Conservation (phyloP, 805 yeast species). For the Schwanniomyces occidentalis region DNA sequence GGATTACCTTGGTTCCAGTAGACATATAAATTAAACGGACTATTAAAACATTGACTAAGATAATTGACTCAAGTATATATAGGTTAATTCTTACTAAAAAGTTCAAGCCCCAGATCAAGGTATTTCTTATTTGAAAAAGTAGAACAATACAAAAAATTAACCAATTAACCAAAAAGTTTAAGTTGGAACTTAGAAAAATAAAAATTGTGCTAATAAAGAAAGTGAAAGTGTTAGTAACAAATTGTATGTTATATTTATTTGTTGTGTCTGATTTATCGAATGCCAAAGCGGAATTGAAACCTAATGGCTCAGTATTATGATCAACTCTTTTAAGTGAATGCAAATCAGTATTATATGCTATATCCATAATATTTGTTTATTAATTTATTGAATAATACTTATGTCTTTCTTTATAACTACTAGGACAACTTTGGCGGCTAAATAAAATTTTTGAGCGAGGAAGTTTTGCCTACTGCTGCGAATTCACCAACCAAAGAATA, state of each 20-base stretch:
- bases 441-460: no score
- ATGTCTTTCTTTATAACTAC: no score
- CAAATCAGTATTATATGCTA: no score
- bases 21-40: conserved; percentile 6
- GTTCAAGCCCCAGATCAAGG: conserved; percentile 4
- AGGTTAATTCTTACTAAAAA: conserved; percentile 4
- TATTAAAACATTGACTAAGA: conserved; percentile 7
- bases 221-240: conserved; percentile 1
- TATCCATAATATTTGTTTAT: no score
- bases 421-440: no score
- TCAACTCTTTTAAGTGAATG: no score
- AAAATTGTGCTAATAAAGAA: conserved; percentile 2
- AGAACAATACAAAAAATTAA: conserved; percentile 11
- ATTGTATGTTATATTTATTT: background rate
- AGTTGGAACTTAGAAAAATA: conserved; percentile 3
- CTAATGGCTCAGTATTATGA: no score
- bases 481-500: no score
- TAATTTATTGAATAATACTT: no score
- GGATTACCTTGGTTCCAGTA: conserved; percentile 8
- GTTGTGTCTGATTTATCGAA: background rate
- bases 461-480: no score
- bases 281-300: no score
- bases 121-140: conserved; percentile 12
- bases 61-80: conserved; percentile 8
- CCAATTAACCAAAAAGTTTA: conserved; percentile 9